A percentile compares a stretch with the other conserved stretches of the same genome.
Evolutionary conservation across 306 rosid genomes (phyloP).

Genomic region (Boehmeria nivea): DNA sequence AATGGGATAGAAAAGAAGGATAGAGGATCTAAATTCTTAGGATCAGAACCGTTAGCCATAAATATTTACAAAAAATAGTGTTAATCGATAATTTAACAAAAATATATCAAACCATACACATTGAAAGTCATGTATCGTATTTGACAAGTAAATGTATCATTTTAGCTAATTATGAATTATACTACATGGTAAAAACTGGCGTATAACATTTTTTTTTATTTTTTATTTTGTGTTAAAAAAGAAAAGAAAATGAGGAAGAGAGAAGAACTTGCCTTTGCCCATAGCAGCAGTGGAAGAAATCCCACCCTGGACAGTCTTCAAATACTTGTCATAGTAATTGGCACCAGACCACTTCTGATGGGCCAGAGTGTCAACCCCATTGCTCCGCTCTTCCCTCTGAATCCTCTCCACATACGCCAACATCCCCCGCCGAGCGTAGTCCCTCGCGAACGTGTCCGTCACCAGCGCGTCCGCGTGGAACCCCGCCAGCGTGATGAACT

Average conservation of each 20-base stretch:
- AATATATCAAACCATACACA: too few relatives aligned
- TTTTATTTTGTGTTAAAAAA: too few relatives aligned
- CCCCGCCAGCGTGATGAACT: conserved; percentile 87
- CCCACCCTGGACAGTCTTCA: conserved; percentile 95
- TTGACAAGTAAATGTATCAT: too few relatives aligned
- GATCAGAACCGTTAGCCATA: too few relatives aligned
- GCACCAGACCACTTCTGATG: conserved; percentile 99
- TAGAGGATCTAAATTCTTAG: too few relatives aligned
- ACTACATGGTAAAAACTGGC: too few relatives aligned
- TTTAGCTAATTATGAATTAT: too few relatives aligned
- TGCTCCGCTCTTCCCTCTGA: conserved; percentile 90
- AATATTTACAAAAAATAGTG: too few relatives aligned
- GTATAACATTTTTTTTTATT: too few relatives aligned
- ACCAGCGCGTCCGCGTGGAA: conserved; percentile 81
- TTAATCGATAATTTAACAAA: too few relatives aligned
- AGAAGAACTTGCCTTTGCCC: conserved; percentile 68
- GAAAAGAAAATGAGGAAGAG: neutral
- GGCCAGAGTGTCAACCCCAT: conserved; percentile 91
- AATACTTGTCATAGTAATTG: conserved; percentile 82
- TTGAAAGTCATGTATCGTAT: too few relatives aligned
- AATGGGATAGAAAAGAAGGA: too few relatives aligned
- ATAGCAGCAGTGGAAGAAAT: conserved; percentile 95
- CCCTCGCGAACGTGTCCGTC: conserved; percentile 68
- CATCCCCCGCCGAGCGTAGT: conserved; percentile 81
- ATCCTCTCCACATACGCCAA: conserved; percentile 89